A percentile compares a stretch with the other conserved stretches of the same genome.
phyloP scores from a whole-genome alignment of 73 alveolate species.

The Tetrahymena thermophila region DNA sequence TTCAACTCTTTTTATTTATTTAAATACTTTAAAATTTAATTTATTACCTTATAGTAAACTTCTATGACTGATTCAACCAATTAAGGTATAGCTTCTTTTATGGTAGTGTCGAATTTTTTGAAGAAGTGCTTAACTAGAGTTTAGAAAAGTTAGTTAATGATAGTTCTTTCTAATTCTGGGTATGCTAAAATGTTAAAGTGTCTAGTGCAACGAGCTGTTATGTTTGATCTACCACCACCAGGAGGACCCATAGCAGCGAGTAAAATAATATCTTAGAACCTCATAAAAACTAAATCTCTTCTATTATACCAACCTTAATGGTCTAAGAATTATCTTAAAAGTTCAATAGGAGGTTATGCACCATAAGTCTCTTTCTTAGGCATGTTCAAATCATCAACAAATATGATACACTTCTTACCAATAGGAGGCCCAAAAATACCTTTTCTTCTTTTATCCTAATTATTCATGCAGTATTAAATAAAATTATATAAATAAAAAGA shows the following conservation, averaged over 20 bases:
- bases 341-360: conserved; percentile 99
- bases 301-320: conserved; percentile 99
- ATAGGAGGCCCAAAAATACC: conserved; percentile 98
- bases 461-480: conserved; percentile 74
- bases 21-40: neutral
- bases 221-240: conserved; percentile 99
- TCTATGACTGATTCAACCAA: conserved; percentile 67
- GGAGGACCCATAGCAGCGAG: conserved; percentile 99
- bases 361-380: conserved; percentile 99
- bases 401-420: conserved; percentile 96
- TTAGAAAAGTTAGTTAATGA: conserved; percentile 86
- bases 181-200: conserved; percentile 96
- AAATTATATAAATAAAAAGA: conserved; percentile 69
- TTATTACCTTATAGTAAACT: conserved; percentile 86
- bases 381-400: conserved; percentile 99
- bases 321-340: conserved; percentile 98
- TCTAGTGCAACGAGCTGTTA: conserved; percentile 95
- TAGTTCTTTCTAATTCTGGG: conserved; percentile 90
- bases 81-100: conserved; percentile 31
- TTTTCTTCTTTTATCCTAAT: conserved; percentile 94
- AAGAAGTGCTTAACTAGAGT: conserved; percentile 81
- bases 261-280: conserved; percentile 83
- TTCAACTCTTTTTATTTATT: neutral
- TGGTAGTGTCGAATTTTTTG: conserved; percentile 63
- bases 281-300: conserved; percentile 56